Conservation (phyloP, 2,329 filamentous ascomycete species). For the Bipolaris oryzae region DNA sequence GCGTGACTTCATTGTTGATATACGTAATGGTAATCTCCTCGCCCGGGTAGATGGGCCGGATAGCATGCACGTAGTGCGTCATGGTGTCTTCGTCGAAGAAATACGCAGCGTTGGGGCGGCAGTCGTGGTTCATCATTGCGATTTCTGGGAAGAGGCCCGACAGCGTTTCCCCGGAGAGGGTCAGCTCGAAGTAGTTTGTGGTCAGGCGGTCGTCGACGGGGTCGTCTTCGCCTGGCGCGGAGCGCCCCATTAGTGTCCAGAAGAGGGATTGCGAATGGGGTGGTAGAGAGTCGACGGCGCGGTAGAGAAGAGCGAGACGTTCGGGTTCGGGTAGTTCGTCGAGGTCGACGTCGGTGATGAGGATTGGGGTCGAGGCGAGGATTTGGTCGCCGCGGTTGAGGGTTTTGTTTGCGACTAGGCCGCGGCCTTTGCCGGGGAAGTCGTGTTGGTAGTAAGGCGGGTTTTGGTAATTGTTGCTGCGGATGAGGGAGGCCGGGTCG, state of each 20-base stretch:
- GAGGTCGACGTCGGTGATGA: conserved; percentile 36
- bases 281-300: conserved; percentile 36
- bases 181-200: conserved; percentile 45
- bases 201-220: conserved; percentile 43
- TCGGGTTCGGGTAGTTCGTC: conserved; percentile 33
- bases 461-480: conserved; percentile 33
- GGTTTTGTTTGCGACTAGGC: conserved; percentile 43
- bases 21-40: conserved; percentile 55
- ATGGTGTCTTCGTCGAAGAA: conserved; percentile 48
- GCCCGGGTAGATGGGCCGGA: conserved; percentile 46
- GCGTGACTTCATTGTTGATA: conserved; percentile 45
- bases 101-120: conserved; percentile 49
- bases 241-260: conserved; percentile 40
- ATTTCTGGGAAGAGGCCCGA: conserved; percentile 44
- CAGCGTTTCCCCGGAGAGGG: conserved; percentile 29
- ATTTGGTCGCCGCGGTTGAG: conserved; percentile 44
- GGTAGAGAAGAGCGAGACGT: conserved; percentile 35
- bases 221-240: conserved; percentile 32
- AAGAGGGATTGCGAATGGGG: conserved; percentile 25
- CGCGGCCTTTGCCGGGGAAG: conserved; percentile 42
- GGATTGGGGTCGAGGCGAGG: conserved; percentile 41
- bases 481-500: conserved; percentile 22
- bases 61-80: conserved; percentile 50
- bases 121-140: conserved; percentile 48
- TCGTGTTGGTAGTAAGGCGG: conserved; percentile 39